phyloP scores from a whole-genome alignment of 225 moss, liverwort and hornwort genomes.

The Climacium dendroides region DNA sequence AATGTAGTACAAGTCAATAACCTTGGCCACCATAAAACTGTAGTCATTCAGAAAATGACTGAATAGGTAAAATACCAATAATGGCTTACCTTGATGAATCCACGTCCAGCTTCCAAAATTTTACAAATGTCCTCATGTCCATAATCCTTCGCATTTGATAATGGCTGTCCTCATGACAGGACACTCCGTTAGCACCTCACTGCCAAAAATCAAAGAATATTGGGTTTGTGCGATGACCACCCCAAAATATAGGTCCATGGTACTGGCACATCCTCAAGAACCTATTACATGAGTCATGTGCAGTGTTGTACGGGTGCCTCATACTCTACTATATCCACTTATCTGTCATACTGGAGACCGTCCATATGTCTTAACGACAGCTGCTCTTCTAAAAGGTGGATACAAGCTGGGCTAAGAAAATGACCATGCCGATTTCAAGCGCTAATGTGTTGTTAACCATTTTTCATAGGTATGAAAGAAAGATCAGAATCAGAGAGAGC shows the following conservation, averaged over 20 bases:
- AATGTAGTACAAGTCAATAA: background rate
- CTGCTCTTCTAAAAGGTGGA: background rate
- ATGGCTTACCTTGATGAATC: slow-evolving; percentile 38
- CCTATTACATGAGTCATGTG: background rate
- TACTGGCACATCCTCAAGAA: background rate
- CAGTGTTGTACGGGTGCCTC: background rate
- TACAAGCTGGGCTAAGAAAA: background rate
- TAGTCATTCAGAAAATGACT: background rate
- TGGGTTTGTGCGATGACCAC: background rate
- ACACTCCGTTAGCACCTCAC: slow-evolving; percentile 3
- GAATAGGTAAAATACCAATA: background rate
- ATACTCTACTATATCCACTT: background rate
- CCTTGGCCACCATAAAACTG: background rate
- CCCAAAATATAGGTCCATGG: background rate
- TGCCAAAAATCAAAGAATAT: background rate
- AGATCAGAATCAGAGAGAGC: background rate
- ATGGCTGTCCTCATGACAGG: slow-evolving; percentile 35
- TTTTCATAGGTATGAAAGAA: background rate
- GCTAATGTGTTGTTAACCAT: background rate
- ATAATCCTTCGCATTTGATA: slow-evolving; percentile 80
- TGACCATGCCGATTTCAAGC: background rate
- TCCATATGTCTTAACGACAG: background rate
- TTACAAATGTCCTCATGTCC: slow-evolving; percentile 62
- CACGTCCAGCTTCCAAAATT: slow-evolving; percentile 43
- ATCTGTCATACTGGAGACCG: background rate